Conservation (phyloP, 768 basidiomycete species). For the Pholiota microspora region DNA sequence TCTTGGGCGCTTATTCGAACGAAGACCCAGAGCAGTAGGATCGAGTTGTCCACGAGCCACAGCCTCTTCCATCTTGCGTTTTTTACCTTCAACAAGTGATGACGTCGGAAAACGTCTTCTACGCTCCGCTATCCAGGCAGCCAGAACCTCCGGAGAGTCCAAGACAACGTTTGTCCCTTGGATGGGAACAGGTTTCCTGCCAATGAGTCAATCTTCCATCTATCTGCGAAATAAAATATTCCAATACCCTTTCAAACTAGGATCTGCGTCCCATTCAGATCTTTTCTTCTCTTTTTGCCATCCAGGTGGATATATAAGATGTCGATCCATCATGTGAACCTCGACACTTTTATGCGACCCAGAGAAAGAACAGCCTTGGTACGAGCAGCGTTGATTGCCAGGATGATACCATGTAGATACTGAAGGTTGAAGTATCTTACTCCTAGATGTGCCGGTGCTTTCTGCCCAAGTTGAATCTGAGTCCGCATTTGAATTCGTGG, state of each 20-base stretch:
- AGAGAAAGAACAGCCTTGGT: slow-evolving; percentile 62
- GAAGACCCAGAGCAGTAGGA: slow-evolving; percentile 40
- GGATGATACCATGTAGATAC: slow-evolving; percentile 56
- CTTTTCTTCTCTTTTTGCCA: slow-evolving; percentile 59
- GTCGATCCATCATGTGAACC: slow-evolving; percentile 87
- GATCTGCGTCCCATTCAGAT: slow-evolving; percentile 79
- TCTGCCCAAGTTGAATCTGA: not conserved
- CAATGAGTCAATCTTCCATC: not conserved
- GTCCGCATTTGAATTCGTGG: not conserved
- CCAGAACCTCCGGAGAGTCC: slow-evolving; percentile 79
- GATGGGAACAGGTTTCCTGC: slow-evolving; percentile 69
- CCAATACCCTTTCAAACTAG: slow-evolving; percentile 73
- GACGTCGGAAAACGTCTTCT: slow-evolving; percentile 82
- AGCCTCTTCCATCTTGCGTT: slow-evolving; percentile 75
- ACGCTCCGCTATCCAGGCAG: slow-evolving; percentile 86
- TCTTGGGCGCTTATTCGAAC: slow-evolving; percentile 36
- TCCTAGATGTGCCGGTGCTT: not conserved
- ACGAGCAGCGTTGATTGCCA: slow-evolving; percentile 58
- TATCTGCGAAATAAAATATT: not conserved
- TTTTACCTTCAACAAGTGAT: slow-evolving; percentile 73
- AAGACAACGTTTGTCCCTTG: slow-evolving; percentile 77
- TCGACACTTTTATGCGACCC: slow-evolving; percentile 74
- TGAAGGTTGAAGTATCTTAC: slow-evolving; percentile 1
- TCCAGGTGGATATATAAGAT: slow-evolving; percentile 75
- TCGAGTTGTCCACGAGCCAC: slow-evolving; percentile 74